Evolutionary conservation across 371 early-diverging fungal species (phyloP).

Genomic region (Apophysomyces elegans): DNA sequence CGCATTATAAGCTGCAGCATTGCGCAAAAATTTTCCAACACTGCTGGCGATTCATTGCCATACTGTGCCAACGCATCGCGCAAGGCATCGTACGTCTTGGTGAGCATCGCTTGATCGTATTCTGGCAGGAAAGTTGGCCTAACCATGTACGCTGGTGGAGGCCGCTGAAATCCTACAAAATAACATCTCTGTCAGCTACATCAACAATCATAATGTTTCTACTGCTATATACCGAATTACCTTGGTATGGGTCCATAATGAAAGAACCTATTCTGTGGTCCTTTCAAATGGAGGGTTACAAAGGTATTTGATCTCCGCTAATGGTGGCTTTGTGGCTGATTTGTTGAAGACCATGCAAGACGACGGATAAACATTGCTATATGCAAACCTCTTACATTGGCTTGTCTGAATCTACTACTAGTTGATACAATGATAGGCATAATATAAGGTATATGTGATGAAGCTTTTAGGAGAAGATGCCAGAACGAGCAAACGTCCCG

Average conservation of each 20-base stretch:
- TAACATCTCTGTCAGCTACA: not conserved
- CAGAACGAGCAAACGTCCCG: no score
- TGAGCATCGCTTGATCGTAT: conserved; percentile 2
- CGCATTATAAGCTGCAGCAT: conserved; percentile 56
- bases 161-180: conserved; percentile 1
- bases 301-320: no score
- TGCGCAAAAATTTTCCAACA: conserved; percentile 42
- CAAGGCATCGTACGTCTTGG: conserved; percentile 2
- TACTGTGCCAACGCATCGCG: conserved; percentile 1
- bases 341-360: no score
- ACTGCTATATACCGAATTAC: not conserved
- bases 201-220: no score
- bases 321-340: no score
- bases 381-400: no score
- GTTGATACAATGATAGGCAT: no score
- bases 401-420: no score
- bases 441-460: no score
- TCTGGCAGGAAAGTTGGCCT: not conserved
- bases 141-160: conserved; percentile 4
- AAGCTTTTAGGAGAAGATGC: no score
- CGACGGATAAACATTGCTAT: no score
- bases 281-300: no score
- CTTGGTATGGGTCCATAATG: conserved; percentile 2
- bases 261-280: not conserved
- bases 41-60: conserved; percentile 16